Evolutionary conservation across 306 rosid genomes (phyloP).

Genomic region (Fragaria iinumae): DNA sequence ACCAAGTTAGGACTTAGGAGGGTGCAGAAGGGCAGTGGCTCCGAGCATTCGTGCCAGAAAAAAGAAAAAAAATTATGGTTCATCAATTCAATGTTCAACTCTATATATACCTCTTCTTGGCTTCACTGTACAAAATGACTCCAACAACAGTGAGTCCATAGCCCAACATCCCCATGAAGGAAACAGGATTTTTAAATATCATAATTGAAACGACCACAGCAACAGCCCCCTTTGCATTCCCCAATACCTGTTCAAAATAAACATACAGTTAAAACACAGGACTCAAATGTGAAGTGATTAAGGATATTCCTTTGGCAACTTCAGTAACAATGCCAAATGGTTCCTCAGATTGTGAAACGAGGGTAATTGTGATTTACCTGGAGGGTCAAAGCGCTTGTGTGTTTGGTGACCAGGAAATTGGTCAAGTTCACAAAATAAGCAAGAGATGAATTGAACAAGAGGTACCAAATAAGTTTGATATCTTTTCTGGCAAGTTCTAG

Average conservation of each 20-base stretch:
- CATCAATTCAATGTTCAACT: conserved; percentile 8
- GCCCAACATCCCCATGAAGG: conserved; percentile 60
- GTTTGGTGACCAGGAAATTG: conserved; percentile 61
- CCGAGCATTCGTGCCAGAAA: neutral
- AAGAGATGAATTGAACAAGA: conserved; percentile 29
- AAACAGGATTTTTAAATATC: conserved; percentile 59
- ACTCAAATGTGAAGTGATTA: no score
- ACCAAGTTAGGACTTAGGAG: neutral
- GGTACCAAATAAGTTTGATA: conserved; percentile 27
- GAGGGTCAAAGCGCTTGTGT: conserved; percentile 37
- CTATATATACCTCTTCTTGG: conserved; percentile 40
- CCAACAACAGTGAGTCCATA: conserved; percentile 60
- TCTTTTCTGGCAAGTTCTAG: conserved; percentile 25
- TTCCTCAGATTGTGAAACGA: neutral
- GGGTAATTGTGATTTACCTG: neutral
- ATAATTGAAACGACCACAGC: conserved; percentile 65
- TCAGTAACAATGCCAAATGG: neutral
- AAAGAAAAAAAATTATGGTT: neutral
- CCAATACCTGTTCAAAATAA: conserved; percentile 46
- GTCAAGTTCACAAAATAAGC: conserved; percentile 45
- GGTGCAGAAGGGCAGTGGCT: neutral
- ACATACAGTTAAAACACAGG: no score
- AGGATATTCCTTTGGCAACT: neutral
- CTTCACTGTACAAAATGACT: conserved; percentile 58
- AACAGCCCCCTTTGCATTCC: conserved; percentile 70